Evolutionary conservation across 2,329 filamentous ascomycete species (phyloP).

Genomic region (Arthrobotrys pseudoclavata): DNA sequence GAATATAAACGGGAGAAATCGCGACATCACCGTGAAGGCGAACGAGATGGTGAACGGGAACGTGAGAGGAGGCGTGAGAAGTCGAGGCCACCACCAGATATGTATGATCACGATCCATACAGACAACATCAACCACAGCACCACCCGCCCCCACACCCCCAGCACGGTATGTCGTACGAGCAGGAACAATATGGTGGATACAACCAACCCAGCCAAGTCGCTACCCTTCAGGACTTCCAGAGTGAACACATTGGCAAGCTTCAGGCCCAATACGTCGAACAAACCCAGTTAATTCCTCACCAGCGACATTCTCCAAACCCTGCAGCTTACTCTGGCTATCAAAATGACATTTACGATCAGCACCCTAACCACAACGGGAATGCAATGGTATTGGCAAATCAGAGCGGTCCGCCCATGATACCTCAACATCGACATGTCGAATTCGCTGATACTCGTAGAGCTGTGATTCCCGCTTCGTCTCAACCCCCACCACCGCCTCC

Average conservation of each 20-base stretch:
- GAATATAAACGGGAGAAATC: constrained; percentile 51
- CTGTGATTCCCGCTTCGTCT: constrained; percentile 16
- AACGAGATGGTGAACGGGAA: constrained; percentile 19
- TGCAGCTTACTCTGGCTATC: constrained; percentile 36
- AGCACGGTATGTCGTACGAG: constrained; percentile 35
- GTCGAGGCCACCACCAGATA: constrained; percentile 23
- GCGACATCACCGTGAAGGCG: constrained; percentile 48
- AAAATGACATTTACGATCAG: constrained; percentile 49
- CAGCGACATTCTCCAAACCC: constrained; percentile 52
- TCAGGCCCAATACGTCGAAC: constrained; percentile 59
- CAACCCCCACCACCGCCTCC: constrained; percentile 37
- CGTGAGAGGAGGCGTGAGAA: constrained; percentile 24
- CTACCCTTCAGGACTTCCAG: constrained; percentile 51
- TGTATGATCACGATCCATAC: constrained; percentile 55
- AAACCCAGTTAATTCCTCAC: constrained; percentile 49
- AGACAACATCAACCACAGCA: constrained; percentile 17
- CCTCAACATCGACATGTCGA: constrained; percentile 56
- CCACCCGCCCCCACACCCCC: background rate
- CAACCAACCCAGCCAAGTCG: constrained; percentile 28
- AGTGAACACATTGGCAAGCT: constrained; percentile 55
- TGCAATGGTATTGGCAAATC: constrained; percentile 42
- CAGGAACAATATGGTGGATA: constrained; percentile 44
- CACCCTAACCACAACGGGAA: constrained; percentile 16
- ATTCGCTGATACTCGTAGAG: constrained; percentile 46
- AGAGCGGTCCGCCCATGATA: constrained; percentile 42